Conservation (phyloP, 495 filamentous ascomycete genomes). For the Jackrogersella multiformis region DNA sequence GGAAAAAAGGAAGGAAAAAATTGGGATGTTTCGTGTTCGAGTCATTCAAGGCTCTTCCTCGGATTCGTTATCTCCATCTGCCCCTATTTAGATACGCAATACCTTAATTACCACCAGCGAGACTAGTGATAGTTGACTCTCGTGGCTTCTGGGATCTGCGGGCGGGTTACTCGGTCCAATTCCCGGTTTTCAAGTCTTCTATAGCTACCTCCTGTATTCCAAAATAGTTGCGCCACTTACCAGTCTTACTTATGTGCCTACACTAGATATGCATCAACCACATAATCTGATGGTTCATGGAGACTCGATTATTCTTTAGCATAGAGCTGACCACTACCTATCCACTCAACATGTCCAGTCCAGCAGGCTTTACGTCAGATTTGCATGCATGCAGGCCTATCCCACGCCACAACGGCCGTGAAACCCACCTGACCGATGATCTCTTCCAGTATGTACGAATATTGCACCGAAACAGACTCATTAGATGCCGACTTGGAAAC, state of each 20-base stretch:
- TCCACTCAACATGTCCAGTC: not conserved
- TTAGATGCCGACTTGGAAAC: not conserved
- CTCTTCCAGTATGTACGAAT: not conserved
- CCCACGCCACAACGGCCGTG: slow-evolving; percentile 3
- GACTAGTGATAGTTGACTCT: not conserved
- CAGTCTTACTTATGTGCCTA: too few species aligned
- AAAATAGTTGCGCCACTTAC: not conserved
- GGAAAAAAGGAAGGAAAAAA: not conserved
- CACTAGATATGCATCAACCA: not conserved
- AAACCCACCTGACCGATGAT: slow-evolving; percentile 4
- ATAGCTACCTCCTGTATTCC: slow-evolving; percentile 4
- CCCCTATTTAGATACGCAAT: slow-evolving; percentile 3
- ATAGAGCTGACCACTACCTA: not conserved
- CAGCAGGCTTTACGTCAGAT: slow-evolving; percentile 8
- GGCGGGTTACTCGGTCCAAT: not conserved
- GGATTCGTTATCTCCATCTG: not conserved
- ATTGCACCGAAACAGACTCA: slow-evolving; percentile 12
- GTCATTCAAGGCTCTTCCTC: not conserved
- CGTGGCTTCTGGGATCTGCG: slow-evolving; percentile 11
- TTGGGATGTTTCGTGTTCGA: not conserved
- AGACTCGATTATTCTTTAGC: not conserved
- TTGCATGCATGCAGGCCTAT: not conserved
- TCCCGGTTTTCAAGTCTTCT: not conserved
- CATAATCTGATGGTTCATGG: not conserved
- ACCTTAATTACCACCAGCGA: slow-evolving; percentile 2